A percentile compares a stretch with the other conserved stretches of the same genome.
phyloP scores from a whole-genome alignment of 1,284 basidiomycete species.

The Volvariella surrecta region DNA sequence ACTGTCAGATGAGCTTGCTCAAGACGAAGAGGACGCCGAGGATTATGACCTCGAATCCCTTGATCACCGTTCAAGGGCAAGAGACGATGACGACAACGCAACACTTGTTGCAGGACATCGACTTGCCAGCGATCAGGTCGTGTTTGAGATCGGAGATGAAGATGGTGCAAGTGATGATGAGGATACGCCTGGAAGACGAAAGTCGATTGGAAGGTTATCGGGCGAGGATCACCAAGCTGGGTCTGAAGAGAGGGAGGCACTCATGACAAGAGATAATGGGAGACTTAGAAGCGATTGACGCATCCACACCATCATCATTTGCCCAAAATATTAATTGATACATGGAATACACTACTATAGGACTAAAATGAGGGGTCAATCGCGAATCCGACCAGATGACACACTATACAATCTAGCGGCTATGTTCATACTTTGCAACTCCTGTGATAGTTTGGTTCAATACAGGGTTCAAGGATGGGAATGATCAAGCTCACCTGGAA shows the following conservation, averaged over 20 bases:
- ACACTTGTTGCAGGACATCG: conserved; percentile 56
- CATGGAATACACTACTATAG: conserved; percentile 29
- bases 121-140: conserved; percentile 57
- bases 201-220: conserved; percentile 33
- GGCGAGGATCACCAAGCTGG: conserved; percentile 32
- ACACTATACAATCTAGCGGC: conserved; percentile 78
- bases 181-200: conserved; percentile 40
- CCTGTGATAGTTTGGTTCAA: conserved; percentile 33
- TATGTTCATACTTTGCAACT: conserved; percentile 89
- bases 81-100: conserved; percentile 59
- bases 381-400: conserved; percentile 75
- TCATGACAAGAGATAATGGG: conserved; percentile 33
- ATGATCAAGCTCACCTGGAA: conserved; percentile 61
- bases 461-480: neutral
- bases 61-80: conserved; percentile 45
- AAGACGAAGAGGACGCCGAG: conserved; percentile 89
- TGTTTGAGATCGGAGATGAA: conserved; percentile 91
- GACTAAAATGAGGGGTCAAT: conserved; percentile 20
- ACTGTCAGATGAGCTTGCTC: conserved; percentile 79
- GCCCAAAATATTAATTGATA: conserved; percentile 20
- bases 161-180: conserved; percentile 63
- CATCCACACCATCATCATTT: conserved; percentile 11
- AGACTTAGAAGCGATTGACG: conserved; percentile 9
- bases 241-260: conserved; percentile 55
- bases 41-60: conserved; percentile 85